Evolutionary conservation across 257 asterid species (phyloP).

Genomic region (Perilla frutescens): DNA sequence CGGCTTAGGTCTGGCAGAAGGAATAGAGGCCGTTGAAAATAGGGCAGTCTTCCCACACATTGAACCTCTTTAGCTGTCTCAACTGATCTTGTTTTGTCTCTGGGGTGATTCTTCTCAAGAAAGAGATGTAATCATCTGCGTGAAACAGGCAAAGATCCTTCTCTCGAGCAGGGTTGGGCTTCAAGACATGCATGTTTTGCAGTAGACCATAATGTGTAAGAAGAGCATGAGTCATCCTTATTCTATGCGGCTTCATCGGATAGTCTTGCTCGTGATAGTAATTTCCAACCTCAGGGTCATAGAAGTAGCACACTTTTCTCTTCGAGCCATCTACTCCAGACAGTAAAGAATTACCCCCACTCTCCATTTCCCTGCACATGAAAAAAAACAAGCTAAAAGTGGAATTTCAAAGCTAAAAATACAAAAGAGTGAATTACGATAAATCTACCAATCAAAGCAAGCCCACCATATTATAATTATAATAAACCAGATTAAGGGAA

Average conservation of each 20-base stretch:
- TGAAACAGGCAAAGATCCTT: conserved; percentile 57
- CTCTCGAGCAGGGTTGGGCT: conserved; percentile 53
- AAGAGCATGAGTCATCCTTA: conserved; percentile 56
- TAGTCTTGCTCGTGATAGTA: conserved; percentile 51
- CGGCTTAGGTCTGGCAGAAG: conserved; percentile 54
- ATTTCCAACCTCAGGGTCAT: conserved; percentile 51
- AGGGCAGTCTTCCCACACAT: conserved; percentile 58
- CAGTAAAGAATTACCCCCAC: conserved; percentile 49
- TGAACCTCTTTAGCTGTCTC: conserved; percentile 52
- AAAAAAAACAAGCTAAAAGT: no score
- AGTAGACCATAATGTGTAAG: conserved; percentile 50
- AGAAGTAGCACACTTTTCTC: conserved; percentile 54
- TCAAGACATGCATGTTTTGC: conserved; percentile 47
- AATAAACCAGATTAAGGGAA: no score
- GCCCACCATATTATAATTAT: no score
- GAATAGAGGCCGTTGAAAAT: conserved; percentile 53
- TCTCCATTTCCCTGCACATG: conserved; percentile 38
- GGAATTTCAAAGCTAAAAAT: no score
- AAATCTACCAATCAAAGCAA: no score
- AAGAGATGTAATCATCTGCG: conserved; percentile 53
- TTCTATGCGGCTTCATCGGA: conserved; percentile 59
- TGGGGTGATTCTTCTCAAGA: conserved; percentile 52
- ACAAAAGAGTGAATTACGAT: no score
- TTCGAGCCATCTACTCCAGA: conserved; percentile 44
- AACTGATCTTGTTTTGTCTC: conserved; percentile 43